Percentiles rank a stretch among this genome's conserved stretches.
phyloP scores from a whole-genome alignment of 1,139 yeast genomes.

The Geotrichum macrosporum region DNA sequence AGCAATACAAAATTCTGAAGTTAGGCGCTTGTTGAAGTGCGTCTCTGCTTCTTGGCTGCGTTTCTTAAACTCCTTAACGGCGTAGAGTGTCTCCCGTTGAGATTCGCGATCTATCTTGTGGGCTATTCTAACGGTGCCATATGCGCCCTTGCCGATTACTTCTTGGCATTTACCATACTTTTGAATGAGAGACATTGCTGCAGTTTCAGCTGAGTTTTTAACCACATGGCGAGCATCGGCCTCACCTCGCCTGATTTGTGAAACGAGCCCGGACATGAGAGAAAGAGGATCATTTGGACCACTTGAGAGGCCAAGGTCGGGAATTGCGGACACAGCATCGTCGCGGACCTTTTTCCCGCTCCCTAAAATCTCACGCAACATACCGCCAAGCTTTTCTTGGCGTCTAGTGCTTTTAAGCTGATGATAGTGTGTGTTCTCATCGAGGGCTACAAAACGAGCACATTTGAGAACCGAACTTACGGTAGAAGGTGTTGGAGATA shows the following conservation, averaged over 20 bases:
- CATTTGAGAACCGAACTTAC: constrained; percentile 14
- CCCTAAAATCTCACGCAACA: constrained; percentile 77
- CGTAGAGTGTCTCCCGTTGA: constrained; percentile 54
- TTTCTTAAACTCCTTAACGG: constrained; percentile 75
- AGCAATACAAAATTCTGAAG: constrained; percentile 82
- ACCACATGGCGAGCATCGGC: constrained; percentile 19
- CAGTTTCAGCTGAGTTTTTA: constrained; percentile 23
- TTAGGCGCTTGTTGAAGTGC: constrained; percentile 65
- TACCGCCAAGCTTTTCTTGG: constrained; percentile 79
- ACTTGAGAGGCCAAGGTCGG: constrained; percentile 42
- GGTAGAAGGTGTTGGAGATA: constrained; percentile 2
- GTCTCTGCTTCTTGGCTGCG: constrained; percentile 53
- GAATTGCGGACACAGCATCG: constrained; percentile 82
- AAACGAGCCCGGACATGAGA: constrained; percentile 70
- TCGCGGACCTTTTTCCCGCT: constrained; percentile 68
- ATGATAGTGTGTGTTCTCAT: constrained; percentile 56
- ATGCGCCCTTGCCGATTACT: constrained; percentile 79
- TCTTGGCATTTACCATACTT: constrained; percentile 78
- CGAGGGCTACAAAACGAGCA: constrained; percentile 14
- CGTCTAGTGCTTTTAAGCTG: constrained; percentile 70
- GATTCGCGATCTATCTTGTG: constrained; percentile 47
- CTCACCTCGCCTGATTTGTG: constrained; percentile 20
- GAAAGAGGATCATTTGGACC: constrained; percentile 49
- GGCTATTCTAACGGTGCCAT: constrained; percentile 76
- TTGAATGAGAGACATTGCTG: constrained; percentile 45